Evolutionary conservation across 106 monocot species (phyloP), one percentile per base, ranked within the genome.

Genomic region (Phalaenopsis equestris): DNA sequence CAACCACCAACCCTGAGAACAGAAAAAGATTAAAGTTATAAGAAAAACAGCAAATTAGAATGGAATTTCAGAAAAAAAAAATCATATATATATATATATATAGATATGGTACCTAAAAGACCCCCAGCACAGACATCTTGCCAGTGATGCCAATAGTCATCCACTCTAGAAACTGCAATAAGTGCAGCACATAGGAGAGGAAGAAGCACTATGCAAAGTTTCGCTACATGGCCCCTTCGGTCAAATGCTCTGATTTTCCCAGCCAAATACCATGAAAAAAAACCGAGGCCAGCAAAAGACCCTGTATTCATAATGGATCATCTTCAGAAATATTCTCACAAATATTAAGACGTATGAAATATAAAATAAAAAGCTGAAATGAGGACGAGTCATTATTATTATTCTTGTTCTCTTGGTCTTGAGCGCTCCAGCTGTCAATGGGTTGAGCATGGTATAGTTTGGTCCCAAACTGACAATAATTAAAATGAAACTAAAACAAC

Each of bases 131-230:
- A 85, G 19, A 89, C 89, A 80, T 89, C 89, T 80, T 89, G 89
- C 89, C 89, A 89, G 52, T 89, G 89, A 84, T 90, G 90, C 90
- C 90, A 90, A 76, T 87, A 90, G 77, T 90, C 90, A 74, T 90
- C 90, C 5, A 90, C 87, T 77, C 90, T 85, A 56, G 90, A 90
- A 73, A 90, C 80, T 18, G 83, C 90, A 6, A 90, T 81, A 76
- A 90, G 83, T 1, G 90, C 46, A n/a, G 90, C 90, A 77, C 42
- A 42, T 57, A 90, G 87, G 61, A 90, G 67, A 73, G 90, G 90
- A 68, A 85, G 83, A 72, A 87, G 79, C 0, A 90, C 83, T 19
- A 86, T 75, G 83, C 90, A 90, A 55, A 90, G 80, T 74, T 90
- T 90, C 4, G 87, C 90, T 47, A 90, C 73, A 81, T 90, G 90